Evolutionary conservation across 2,329 filamentous ascomycete species (phyloP).

Genomic region (Kalmusia sp.): DNA sequence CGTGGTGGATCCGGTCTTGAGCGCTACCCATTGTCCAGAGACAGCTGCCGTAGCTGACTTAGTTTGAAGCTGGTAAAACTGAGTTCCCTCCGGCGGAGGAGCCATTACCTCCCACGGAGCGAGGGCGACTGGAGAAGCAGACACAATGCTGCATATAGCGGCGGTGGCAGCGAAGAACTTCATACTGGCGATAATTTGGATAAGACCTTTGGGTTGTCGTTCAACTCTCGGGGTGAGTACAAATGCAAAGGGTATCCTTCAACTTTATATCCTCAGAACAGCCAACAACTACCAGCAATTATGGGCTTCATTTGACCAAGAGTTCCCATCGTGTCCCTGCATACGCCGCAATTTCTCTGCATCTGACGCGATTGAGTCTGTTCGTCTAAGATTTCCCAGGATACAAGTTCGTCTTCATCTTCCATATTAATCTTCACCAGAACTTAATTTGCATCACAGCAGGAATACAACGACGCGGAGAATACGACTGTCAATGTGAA

Average conservation of each 20-base stretch:
- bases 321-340: conserved; percentile 8
- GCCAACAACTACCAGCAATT: neutral
- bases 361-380: neutral
- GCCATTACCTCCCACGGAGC: conserved; percentile 19
- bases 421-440: conserved; percentile 19
- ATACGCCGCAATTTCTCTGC: conserved; percentile 10
- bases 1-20: conserved; percentile 23
- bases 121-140: conserved; percentile 23
- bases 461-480: neutral
- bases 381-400: neutral
- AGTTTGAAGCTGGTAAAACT: conserved; percentile 34
- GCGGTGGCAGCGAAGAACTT: conserved; percentile 26
- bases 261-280: neutral
- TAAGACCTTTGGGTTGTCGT: neutral
- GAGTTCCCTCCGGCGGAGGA: conserved; percentile 28
- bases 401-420: neutral
- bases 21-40: conserved; percentile 32
- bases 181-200: conserved; percentile 25
- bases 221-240: neutral
- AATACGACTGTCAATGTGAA: conserved; percentile 11
- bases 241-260: neutral
- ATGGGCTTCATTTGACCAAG: neutral
- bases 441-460: conserved; percentile 6
- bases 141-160: conserved; percentile 25
- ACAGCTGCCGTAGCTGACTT: conserved; percentile 30